A percentile compares a stretch with the other conserved stretches of the same genome.
Evolutionary conservation across 2,329 filamentous ascomycete genomes (phyloP).

Genomic region (Coniella lustricola): DNA sequence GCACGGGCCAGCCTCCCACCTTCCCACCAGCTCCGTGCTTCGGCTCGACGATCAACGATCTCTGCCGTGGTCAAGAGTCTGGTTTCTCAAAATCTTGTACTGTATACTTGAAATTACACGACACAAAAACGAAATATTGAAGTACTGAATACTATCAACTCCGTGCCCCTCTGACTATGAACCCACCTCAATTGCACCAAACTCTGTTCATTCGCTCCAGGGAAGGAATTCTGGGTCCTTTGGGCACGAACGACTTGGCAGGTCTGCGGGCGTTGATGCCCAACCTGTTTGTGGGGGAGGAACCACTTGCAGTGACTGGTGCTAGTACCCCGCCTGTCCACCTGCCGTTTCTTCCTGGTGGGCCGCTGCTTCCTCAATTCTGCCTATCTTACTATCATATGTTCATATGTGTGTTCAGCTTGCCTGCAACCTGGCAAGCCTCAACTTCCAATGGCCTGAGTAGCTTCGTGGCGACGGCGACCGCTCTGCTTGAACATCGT

Average conservation of each 20-base stretch:
- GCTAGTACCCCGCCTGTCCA: background rate
- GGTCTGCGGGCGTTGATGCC: conserved; percentile 25
- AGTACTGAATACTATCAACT: too few relatives aligned
- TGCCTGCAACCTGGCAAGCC: too few relatives aligned
- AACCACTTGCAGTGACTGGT: conserved; percentile 4
- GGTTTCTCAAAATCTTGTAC: too few relatives aligned
- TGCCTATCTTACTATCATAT: too few relatives aligned
- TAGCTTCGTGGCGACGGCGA: too few relatives aligned
- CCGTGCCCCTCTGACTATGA: too few relatives aligned
- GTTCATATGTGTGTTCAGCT: too few relatives aligned
- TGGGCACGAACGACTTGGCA: conserved; percentile 25
- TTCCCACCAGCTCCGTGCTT: background rate
- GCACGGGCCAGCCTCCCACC: background rate
- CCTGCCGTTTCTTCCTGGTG: conserved; percentile 2
- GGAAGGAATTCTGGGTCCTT: conserved; percentile 13
- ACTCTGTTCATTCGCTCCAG: background rate
- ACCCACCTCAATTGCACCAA: background rate
- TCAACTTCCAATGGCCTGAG: too few relatives aligned
- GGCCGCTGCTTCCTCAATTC: background rate
- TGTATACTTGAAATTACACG: too few relatives aligned
- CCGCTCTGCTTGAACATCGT: too few relatives aligned
- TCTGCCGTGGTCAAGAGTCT: background rate
- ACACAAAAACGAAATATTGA: too few relatives aligned
- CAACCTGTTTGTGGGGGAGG: conserved; percentile 17
- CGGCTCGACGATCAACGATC: background rate